Evolutionary conservation across 495 filamentous ascomycete genomes (phyloP).

Genomic region (Trichoderma erinaceum): DNA sequence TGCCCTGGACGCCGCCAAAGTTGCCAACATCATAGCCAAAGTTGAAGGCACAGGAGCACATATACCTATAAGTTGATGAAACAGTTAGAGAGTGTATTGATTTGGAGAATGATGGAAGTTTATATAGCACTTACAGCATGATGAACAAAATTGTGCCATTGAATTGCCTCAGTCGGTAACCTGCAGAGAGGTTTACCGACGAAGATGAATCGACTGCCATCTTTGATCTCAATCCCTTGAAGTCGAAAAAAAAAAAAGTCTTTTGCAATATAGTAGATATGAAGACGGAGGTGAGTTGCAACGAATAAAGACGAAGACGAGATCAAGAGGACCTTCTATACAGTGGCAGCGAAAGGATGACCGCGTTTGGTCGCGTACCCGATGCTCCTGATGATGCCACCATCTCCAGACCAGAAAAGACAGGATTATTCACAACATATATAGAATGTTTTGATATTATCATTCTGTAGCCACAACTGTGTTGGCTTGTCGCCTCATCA

Average conservation of each 20-base stretch:
- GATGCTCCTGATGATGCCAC: not conserved
- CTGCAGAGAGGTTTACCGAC: conserved; percentile 11
- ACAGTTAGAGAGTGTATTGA: not conserved
- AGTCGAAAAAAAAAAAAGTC: not conserved
- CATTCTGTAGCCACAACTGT: not conserved
- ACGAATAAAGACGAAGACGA: not conserved
- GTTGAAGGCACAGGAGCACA: conserved; percentile 21
- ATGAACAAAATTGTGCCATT: conserved; percentile 21
- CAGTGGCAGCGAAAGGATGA: not conserved
- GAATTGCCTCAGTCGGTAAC: conserved; percentile 19
- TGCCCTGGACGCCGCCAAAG: conserved; percentile 21
- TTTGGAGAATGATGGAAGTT: not conserved
- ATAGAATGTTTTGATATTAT: not conserved
- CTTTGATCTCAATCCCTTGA: not conserved
- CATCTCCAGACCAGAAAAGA: not conserved
- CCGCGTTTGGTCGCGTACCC: not conserved
- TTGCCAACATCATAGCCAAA: conserved; percentile 23
- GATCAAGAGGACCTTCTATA: not conserved
- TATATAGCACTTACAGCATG: conserved; percentile 16
- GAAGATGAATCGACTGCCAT: not conserved
- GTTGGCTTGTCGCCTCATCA: not conserved
- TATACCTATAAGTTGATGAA: conserved; percentile 11
- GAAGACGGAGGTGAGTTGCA: not conserved
- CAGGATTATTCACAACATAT: conserved; percentile 12
- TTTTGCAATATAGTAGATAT: not conserved